Conservation (phyloP, 148 eudicot genomes). For the Simmondsia chinensis region DNA sequence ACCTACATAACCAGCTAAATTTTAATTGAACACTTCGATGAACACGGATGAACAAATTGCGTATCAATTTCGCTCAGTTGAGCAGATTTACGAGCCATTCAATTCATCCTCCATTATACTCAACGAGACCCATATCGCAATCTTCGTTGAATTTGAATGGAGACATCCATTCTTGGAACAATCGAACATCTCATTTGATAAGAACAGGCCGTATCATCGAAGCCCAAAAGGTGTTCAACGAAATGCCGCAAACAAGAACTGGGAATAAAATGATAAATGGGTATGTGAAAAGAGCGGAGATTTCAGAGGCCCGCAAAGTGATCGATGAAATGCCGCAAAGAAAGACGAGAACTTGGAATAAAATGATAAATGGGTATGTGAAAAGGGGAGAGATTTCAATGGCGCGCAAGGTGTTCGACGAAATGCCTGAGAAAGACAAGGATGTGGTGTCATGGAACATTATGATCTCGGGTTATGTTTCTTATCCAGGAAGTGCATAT, state of each 20-base stretch:
- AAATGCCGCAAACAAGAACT: conserved; percentile 20
- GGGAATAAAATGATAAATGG: conserved; percentile 44
- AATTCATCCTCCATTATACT: not conserved
- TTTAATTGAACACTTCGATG: too few relatives aligned
- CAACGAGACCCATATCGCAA: conserved; percentile 5
- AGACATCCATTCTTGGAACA: conserved; percentile 21
- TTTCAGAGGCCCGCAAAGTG: conserved; percentile 20
- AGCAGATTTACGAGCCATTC: conserved; percentile 4
- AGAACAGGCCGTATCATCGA: conserved; percentile 13
- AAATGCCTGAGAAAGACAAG: conserved; percentile 32
- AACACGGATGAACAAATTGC: not conserved
- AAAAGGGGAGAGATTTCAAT: conserved; percentile 18
- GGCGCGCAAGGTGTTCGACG: conserved; percentile 38
- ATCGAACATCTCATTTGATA: conserved; percentile 13
- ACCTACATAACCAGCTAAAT: too few relatives aligned
- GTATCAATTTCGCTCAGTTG: not conserved
- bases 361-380: conserved; percentile 34
- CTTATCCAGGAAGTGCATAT: conserved; percentile 22
- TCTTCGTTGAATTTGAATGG: not conserved
- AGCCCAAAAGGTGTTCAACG: conserved; percentile 27
- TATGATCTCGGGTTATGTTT: conserved; percentile 42
- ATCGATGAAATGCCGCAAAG: conserved; percentile 26
- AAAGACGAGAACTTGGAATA: conserved; percentile 37
- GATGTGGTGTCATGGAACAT: conserved; percentile 45
- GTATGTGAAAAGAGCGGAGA: conserved; percentile 25